These are phyloP conservation scores for Ceratocystis smalleyi DNA, from an alignment of 2,329 filamentous ascomycete genomes.

Conservation along the genomic window DNA sequence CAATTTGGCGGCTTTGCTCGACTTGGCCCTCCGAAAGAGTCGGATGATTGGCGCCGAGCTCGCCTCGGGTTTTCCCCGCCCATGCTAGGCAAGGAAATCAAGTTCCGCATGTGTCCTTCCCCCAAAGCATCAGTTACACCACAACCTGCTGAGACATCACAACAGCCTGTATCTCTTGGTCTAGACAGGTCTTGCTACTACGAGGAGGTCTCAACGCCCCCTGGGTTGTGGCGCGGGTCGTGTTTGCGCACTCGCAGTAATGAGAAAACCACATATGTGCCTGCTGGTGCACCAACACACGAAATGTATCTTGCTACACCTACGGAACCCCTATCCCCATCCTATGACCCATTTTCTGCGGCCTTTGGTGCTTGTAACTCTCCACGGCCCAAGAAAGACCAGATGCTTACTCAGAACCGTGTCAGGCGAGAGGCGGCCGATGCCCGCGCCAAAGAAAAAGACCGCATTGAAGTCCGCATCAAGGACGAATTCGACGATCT, in stretches of 20 bases:
- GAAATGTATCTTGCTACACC: constrained; percentile 14
- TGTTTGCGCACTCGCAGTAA: constrained; percentile 29
- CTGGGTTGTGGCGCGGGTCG: constrained; percentile 63
- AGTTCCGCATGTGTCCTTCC: constrained; percentile 66
- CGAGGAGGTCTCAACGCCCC: constrained; percentile 4
- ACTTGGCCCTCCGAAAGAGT: constrained; percentile 4
- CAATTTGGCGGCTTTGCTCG: constrained; percentile 9
- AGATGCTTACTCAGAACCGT: constrained; percentile 3
- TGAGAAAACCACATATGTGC: constrained; percentile 12
- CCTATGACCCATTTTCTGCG: constrained; percentile 28
- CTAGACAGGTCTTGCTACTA: not conserved
- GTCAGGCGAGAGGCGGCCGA: constrained; percentile 5
- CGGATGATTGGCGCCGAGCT: constrained; percentile 21
- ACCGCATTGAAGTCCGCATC: constrained; percentile 36
- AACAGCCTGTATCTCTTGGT: not conserved
- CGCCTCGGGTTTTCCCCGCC: constrained; percentile 52
- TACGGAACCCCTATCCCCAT: constrained; percentile 9
- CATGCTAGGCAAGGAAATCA: constrained; percentile 71
- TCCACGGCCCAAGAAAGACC: constrained; percentile 2
- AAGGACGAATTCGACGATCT: constrained; percentile 58
- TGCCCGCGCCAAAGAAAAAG: constrained; percentile 28
- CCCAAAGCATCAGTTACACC: constrained; percentile 50
- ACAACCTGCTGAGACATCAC: not conserved
- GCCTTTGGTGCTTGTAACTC: constrained; percentile 23
- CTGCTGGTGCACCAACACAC: constrained; percentile 6